A percentile compares a stretch with the other conserved stretches of the same genome.
phyloP scores from a whole-genome alignment of 2,329 filamentous ascomycete species.

The Tolypocladium inflatum region DNA sequence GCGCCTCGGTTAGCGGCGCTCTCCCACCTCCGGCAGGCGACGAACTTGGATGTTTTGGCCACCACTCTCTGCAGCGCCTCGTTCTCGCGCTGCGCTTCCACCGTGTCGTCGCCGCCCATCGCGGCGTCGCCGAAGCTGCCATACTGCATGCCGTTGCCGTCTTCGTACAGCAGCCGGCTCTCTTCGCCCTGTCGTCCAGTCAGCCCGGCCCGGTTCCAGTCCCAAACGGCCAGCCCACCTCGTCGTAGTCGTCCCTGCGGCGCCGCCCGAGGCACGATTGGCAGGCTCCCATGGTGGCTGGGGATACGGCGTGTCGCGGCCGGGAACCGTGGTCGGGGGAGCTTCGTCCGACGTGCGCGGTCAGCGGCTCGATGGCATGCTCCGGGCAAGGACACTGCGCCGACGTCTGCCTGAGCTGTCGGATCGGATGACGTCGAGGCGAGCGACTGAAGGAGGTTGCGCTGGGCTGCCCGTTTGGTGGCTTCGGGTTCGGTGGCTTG shows the following conservation, averaged over 20 bases:
- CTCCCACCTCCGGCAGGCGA: not conserved
- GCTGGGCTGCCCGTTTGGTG: not conserved
- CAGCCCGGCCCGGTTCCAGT: not conserved
- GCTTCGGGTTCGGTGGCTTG: not conserved
- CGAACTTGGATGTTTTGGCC: conserved; percentile 54
- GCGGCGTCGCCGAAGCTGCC: conserved; percentile 52
- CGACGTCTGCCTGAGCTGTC: not conserved
- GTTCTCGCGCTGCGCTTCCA: conserved; percentile 53
- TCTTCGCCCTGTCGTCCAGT: conserved; percentile 39
- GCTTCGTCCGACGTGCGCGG: not conserved
- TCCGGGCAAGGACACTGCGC: not conserved
- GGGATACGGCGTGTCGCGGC: not conserved
- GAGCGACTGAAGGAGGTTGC: not conserved
- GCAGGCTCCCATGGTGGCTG: conserved; percentile 46
- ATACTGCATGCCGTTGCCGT: conserved; percentile 48
- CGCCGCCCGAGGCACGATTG: conserved; percentile 49
- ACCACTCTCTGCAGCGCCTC: conserved; percentile 57
- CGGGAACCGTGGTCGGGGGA: not conserved
- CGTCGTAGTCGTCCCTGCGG: conserved; percentile 41
- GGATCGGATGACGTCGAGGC: not conserved
- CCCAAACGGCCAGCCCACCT: conserved; percentile 30
- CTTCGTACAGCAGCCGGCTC: conserved; percentile 50
- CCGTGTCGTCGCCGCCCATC: conserved; percentile 45
- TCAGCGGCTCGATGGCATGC: not conserved
- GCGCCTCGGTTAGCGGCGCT: not conserved